Evolutionary conservation across 192 early-diverging fungal species (phyloP), one percentile per base, ranked within the genome.

Genomic region (Endogone sp.): DNA sequence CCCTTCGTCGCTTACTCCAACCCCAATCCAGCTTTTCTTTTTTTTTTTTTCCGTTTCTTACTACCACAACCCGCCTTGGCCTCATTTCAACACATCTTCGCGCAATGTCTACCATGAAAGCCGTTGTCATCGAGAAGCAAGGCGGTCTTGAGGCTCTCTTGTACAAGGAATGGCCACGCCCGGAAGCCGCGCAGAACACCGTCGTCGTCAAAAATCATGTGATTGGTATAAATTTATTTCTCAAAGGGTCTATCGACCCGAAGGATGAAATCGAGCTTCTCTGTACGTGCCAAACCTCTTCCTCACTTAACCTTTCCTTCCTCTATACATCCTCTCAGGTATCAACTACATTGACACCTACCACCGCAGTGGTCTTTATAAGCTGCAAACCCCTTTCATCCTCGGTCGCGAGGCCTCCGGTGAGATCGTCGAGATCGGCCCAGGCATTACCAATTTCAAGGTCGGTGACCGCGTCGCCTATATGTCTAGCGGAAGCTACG

Each of bases 321-420:
- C 65, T 1, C 44, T 68, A 63, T 16, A 64, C 24, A 54, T 3
- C 55, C 32, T 3, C 56, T 2, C 56, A 70, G 75, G 75, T 3
- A 85, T 98, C 49, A 98, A 96, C 80, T 94, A 88, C 60, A 93
- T 96, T 65, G 96, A 98, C 75, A 96, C 89, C 0, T 94, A 95
- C 75, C 93, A 92, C 58, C 89, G 95, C 61, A 81, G 81, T 16
- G 95, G 95, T 30, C 76, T 93, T 9, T 95, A 95, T 71, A 81
- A 80, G 49, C 62, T 87, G 11, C 62, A 82, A 3, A 71, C 90
- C 2, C 93, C 93, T 3, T 85, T 82, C 37, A 81, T 86, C 58
- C 78, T 90, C 28, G 95, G 95, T 28, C 80, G 89, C 22, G 96
- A 98, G 79, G 94, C 80, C 9, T 77, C 91, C 3, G 96, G 94